phyloP scores from a whole-genome alignment of 2,329 filamentous ascomycete species.

The Leptoxyphium fumago region DNA sequence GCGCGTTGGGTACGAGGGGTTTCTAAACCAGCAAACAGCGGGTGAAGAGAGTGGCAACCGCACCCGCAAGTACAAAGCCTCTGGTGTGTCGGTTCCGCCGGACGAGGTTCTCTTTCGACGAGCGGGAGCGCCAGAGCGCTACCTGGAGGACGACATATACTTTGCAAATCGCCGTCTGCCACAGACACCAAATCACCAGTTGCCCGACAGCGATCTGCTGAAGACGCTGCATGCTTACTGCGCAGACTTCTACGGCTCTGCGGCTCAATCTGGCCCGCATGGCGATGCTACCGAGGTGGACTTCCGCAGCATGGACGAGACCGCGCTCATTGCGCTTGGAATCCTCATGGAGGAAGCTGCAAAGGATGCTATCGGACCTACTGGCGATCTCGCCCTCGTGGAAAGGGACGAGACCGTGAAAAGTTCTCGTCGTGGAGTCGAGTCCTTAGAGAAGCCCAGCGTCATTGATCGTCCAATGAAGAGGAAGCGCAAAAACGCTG shows the following conservation, averaged over 20 bases:
- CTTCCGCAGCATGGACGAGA: constrained; percentile 59
- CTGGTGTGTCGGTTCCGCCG: constrained; percentile 38
- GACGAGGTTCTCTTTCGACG: constrained; percentile 59
- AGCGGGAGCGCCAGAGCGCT: constrained; percentile 49
- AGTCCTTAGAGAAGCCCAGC: no score
- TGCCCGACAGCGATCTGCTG: constrained; percentile 57
- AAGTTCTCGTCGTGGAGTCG: no score
- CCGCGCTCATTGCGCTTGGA: constrained; percentile 59
- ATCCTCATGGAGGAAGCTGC: constrained; percentile 60
- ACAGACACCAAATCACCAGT: constrained; percentile 24
- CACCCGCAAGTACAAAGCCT: constrained; percentile 11
- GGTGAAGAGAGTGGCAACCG: constrained; percentile 13
- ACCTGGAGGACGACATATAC: constrained; percentile 58
- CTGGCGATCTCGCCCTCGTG: constrained; percentile 57
- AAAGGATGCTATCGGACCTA: constrained; percentile 44
- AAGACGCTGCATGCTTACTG: constrained; percentile 54
- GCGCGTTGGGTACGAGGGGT: constrained; percentile 31
- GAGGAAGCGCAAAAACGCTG: no score
- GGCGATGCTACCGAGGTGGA: constrained; percentile 12
- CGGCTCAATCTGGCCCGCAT: neutral
- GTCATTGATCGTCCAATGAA: no score
- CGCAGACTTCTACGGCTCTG: constrained; percentile 47
- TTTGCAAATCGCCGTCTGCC: constrained; percentile 46
- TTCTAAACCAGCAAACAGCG: constrained; percentile 15
- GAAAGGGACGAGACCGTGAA: constrained; percentile 31